A percentile compares a stretch with the other conserved stretches of the same genome.
These are phyloP conservation scores for Forsythia viridissima DNA, from an alignment of 257 asterid species.

Conservation along the genomic window DNA sequence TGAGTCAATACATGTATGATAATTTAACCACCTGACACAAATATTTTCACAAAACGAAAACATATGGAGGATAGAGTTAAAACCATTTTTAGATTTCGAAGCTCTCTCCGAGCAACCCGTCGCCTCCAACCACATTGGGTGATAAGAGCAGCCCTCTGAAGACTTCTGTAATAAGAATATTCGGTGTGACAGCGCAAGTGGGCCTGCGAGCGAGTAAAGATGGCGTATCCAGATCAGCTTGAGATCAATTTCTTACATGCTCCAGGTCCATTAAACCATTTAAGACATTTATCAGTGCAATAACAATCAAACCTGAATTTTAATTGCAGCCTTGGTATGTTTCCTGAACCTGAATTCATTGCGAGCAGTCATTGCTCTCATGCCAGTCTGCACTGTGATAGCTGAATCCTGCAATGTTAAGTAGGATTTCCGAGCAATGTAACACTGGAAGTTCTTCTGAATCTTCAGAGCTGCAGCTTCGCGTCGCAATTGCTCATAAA, in stretches of 20 bases:
- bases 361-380: slow-evolving; percentile 91
- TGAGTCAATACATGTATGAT: slow-evolving; percentile 24
- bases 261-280: slow-evolving; percentile 18
- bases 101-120: slow-evolving; percentile 91
- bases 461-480: slow-evolving; percentile 91
- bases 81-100: slow-evolving; percentile 89
- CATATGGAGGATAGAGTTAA: slow-evolving; percentile 29
- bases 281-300: slow-evolving; percentile 17
- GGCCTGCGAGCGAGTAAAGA: slow-evolving; percentile 60
- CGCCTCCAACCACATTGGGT: slow-evolving; percentile 98
- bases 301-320: slow-evolving; percentile 64
- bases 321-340: slow-evolving; percentile 88
- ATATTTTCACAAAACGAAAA: slow-evolving; percentile 19
- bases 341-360: slow-evolving; percentile 80
- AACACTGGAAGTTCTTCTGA: slow-evolving; percentile 86
- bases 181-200: slow-evolving; percentile 65
- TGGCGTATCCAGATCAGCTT: no score
- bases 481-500: slow-evolving; percentile 83
- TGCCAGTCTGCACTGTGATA: slow-evolving; percentile 78
- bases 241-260: slow-evolving; percentile 16
- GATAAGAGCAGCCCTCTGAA: slow-evolving; percentile 74
- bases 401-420: slow-evolving; percentile 59
- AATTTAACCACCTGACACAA: no score
- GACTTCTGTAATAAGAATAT: slow-evolving; percentile 68
- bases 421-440: slow-evolving; percentile 65